Percentiles rank a stretch among this genome's conserved stretches.
Evolutionary conservation across 805 yeast species (phyloP).

Genomic region (Yarrowia divulgata): DNA sequence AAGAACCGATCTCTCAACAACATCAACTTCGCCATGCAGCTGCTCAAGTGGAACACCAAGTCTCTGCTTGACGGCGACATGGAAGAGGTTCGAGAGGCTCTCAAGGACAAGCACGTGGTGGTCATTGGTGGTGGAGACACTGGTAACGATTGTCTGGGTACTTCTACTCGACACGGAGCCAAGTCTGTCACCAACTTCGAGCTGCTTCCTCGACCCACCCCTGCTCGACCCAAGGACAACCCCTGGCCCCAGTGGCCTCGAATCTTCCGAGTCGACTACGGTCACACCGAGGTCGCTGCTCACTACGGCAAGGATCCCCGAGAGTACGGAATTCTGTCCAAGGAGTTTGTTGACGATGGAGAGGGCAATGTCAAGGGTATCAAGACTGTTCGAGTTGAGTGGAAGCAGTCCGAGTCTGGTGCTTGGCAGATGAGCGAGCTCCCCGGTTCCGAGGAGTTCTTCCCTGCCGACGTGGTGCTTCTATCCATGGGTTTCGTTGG

Average conservation of each 20-base stretch:
- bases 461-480: constrained; percentile 92
- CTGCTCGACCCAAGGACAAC: constrained; percentile 85
- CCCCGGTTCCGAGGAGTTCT: constrained; percentile 91
- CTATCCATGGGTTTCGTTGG: constrained; percentile 98
- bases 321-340: constrained; percentile 92
- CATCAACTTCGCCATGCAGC: constrained; percentile 93
- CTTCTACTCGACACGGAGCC: constrained; percentile 97
- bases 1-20: constrained; percentile 92
- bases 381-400: constrained; percentile 95
- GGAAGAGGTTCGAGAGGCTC: constrained; percentile 71
- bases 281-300: constrained; percentile 92
- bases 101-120: constrained; percentile 87
- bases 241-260: constrained; percentile 99
- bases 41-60: constrained; percentile 86
- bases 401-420: constrained; percentile 94
- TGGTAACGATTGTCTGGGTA: constrained; percentile 98
- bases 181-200: constrained; percentile 93
- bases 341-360: constrained; percentile 94
- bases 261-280: constrained; percentile 96
- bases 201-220: constrained; percentile 90
- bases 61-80: constrained; percentile 79
- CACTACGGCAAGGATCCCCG: constrained; percentile 98
- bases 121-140: constrained; percentile 99
- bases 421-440: constrained; percentile 99
- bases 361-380: constrained; percentile 95